Evolutionary conservation across 495 filamentous ascomycete genomes (phyloP).

Genomic region (Bathelium albidoporum): DNA sequence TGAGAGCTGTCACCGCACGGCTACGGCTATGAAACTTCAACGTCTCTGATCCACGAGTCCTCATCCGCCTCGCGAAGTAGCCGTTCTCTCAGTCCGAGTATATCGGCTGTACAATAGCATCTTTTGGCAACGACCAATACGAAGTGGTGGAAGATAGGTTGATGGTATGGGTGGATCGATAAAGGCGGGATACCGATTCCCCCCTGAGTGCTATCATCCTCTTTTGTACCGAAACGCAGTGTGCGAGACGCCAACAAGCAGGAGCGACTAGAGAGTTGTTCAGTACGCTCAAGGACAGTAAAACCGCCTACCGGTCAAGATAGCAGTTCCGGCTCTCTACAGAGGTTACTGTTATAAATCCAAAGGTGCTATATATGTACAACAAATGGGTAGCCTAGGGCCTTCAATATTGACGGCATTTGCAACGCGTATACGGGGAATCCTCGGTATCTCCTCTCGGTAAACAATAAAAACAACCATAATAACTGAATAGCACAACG

Average conservation of each 20-base stretch:
- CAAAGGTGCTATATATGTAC: background rate
- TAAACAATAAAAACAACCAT: background rate
- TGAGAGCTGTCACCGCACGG: background rate
- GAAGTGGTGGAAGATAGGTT: background rate
- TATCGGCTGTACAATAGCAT: background rate
- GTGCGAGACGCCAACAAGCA: background rate
- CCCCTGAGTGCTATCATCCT: background rate
- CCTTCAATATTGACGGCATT: background rate
- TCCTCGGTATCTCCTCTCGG: background rate
- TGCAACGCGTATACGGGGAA: background rate
- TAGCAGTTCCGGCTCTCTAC: background rate
- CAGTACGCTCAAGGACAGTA: background rate
- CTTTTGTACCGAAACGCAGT: background rate
- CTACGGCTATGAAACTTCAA: background rate
- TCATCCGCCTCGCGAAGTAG: background rate
- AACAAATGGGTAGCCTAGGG: background rate
- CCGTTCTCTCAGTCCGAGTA: background rate
- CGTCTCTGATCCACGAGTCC: background rate
- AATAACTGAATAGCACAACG: background rate
- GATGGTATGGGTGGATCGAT: background rate
- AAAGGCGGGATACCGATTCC: background rate
- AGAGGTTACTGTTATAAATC: background rate
- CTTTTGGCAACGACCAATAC: background rate
- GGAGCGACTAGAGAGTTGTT: background rate
- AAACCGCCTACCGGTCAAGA: background rate